Evolutionary conservation across 345 rosid genomes (phyloP), one percentile per base, ranked within the genome.

Genomic region (Cardamine resedifolia): DNA sequence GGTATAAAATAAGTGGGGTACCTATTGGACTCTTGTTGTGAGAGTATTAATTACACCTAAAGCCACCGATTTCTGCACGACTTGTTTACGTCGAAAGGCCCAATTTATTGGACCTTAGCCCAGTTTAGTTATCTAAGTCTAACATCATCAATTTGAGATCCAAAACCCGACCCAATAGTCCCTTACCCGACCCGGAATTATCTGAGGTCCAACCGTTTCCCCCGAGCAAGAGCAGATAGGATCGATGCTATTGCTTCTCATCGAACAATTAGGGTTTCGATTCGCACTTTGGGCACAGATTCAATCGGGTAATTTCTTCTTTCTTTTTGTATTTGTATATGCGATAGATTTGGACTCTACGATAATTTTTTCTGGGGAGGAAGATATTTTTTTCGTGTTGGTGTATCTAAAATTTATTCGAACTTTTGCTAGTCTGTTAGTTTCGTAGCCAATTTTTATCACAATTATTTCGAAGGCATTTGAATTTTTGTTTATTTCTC

Each of bases 181-280:
- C 1, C 16, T 2, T 20, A 70, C 76, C 76, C 76, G 80, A 71
- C 76, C 76, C 80, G 80, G 63, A 6, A 24, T 24, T 1, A 71
- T 58, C 62, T 16, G 80, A 58, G 76, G 76, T 70, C 71, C 75
- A 70, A 70, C 64, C 71, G 74, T 52, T 34, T 55, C 34, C 16
- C 27, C 41, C 2, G 33, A 57, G 28, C 30, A 34, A 47, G 52
- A 68, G 31, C 20, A 34, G 70, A 57, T 34, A 16, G 44, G 28
- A 65, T 75, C 70, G 69, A 18, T 62, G 79, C 52, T 10, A 14
- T 33, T 26, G 36, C 28, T 23, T 12, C 52, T 30, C 71, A 48
- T 57, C 60, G 65, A 64, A 41, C 55, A 64, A 49, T 51, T 71
- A 77, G 80, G 76, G 80, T 58, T 71, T 71, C 72, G 43, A 18